Percentiles rank a stretch among this genome's conserved stretches.
phyloP scores from a whole-genome alignment of 257 asterid species.

The Marsdenia floribunda region DNA sequence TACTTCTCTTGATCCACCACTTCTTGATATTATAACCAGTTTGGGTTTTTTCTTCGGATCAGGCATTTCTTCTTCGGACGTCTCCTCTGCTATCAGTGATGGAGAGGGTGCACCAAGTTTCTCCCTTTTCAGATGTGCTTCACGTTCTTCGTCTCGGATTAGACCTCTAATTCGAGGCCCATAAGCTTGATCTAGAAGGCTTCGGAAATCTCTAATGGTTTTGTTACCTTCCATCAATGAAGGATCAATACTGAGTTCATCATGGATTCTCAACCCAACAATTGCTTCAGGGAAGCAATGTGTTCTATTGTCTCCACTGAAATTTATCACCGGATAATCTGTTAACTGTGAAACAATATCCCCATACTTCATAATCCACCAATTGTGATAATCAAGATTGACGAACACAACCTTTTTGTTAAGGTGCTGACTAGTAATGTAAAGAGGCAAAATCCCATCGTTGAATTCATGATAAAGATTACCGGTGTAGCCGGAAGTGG shows the following conservation, averaged over 20 bases:
- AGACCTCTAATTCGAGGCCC: conserved; percentile 38
- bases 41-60: conserved; percentile 32
- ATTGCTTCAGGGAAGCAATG: conserved; percentile 78
- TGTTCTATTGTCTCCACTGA: conserved; percentile 39
- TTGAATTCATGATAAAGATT: conserved; percentile 80
- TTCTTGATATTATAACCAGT: conserved; percentile 50
- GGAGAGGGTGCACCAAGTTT: conserved; percentile 17
- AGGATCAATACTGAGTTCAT: conserved; percentile 45
- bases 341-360: conserved; percentile 41
- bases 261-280: conserved; percentile 71
- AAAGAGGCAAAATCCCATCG: conserved; percentile 72
- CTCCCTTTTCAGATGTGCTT: conserved; percentile 11
- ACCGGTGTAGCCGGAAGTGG: conserved; percentile 76
- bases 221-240: conserved; percentile 31
- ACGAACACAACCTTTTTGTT: conserved; percentile 42
- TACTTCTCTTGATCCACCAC: conserved; percentile 50
- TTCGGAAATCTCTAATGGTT: conserved; percentile 29
- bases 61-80: conserved; percentile 5
- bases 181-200: conserved; percentile 35
- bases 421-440: conserved; percentile 51
- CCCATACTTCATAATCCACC: conserved; percentile 48
- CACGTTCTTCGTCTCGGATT: conserved; percentile 30
- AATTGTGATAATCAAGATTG: conserved; percentile 46
- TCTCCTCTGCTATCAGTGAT: background rate
- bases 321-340: conserved; percentile 37